These are phyloP conservation scores for Colletotrichum tropicale DNA, from an alignment of 2,329 filamentous ascomycete genomes.

Conservation along the genomic window DNA sequence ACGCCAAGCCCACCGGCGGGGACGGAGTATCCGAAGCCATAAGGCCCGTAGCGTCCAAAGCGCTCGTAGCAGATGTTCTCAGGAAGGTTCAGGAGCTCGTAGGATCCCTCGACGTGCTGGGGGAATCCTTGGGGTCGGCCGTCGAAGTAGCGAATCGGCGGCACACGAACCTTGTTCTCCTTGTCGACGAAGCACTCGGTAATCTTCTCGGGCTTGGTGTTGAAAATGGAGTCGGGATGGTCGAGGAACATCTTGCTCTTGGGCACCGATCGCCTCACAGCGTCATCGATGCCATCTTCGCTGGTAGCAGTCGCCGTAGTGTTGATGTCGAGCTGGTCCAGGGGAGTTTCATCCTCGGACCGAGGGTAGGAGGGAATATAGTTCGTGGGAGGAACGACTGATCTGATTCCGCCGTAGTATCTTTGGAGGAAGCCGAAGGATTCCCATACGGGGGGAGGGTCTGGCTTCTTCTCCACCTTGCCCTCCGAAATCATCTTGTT, in stretches of 20 bases:
- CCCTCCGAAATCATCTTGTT: conserved; percentile 64
- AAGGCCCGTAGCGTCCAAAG: conserved; percentile 85
- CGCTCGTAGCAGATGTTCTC: conserved; percentile 93
- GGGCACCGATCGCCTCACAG: conserved; percentile 38
- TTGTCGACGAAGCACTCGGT: conserved; percentile 81
- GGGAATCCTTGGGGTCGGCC: conserved; percentile 87
- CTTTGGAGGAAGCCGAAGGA: conserved; percentile 83
- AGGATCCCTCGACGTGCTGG: conserved; percentile 83
- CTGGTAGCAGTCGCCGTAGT: conserved; percentile 26
- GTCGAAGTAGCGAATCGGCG: conserved; percentile 73
- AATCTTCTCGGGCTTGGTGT: conserved; percentile 52
- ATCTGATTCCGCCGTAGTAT: conserved; percentile 88
- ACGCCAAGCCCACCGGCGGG: conserved; percentile 81
- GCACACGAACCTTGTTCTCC: conserved; percentile 68
- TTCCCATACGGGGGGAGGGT: conserved; percentile 78
- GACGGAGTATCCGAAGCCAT: conserved; percentile 85
- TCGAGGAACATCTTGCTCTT: conserved; percentile 58
- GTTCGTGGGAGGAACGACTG: conserved; percentile 66
- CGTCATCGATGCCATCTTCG: conserved; percentile 28
- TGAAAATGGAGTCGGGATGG: conserved; percentile 41
- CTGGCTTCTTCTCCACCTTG: conserved; percentile 61
- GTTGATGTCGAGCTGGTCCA: conserved; percentile 43
- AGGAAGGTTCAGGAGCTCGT: conserved; percentile 77
- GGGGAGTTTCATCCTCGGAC: conserved; percentile 60
- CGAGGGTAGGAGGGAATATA: conserved; percentile 84